Evolutionary conservation across 768 basidiomycete species (phyloP).

Genomic region (Hypholoma sublateritium): DNA sequence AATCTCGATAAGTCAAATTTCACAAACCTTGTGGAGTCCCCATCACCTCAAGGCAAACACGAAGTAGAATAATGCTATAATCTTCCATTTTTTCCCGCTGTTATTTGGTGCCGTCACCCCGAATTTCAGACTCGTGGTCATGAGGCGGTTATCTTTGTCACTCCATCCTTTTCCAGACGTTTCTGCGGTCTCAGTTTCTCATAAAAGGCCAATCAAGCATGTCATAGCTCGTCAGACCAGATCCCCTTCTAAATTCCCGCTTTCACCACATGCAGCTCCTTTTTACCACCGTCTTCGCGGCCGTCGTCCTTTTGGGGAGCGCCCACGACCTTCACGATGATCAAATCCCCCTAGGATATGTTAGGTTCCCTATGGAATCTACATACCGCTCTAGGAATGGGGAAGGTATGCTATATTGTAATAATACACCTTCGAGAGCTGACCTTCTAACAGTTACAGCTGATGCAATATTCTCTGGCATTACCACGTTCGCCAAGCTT

Average conservation of each 20-base stretch:
- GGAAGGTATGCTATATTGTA: constrained; percentile 44
- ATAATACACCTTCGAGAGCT: constrained; percentile 1
- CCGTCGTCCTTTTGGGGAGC: constrained; percentile 25
- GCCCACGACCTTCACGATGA: constrained; percentile 39
- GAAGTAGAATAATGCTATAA: constrained; percentile 21
- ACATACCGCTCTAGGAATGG: constrained; percentile 52
- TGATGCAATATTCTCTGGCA: constrained; percentile 80
- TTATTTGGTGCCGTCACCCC: constrained; percentile 19
- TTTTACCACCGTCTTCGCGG: constrained; percentile 20
- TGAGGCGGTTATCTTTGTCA: constrained; percentile 17
- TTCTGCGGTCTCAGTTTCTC: constrained; percentile 4
- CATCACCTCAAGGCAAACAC: constrained; percentile 56
- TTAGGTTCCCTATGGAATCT: constrained; percentile 65
- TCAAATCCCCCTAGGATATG: constrained; percentile 68
- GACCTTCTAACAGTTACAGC: constrained; percentile 54
- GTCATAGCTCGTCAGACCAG: background rate
- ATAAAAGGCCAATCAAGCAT: constrained; percentile 10
- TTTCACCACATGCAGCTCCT: constrained; percentile 17
- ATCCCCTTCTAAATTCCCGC: background rate
- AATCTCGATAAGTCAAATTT: constrained; percentile 16
- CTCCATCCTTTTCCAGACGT: constrained; percentile 6
- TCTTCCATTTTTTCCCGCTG: constrained; percentile 18
- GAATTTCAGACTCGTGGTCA: constrained; percentile 12
- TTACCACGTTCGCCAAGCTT: constrained; percentile 85
- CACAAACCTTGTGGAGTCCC: constrained; percentile 23